Evolutionary conservation across 768 basidiomycete species (phyloP).

Genomic region (Myochromella boudieri): DNA sequence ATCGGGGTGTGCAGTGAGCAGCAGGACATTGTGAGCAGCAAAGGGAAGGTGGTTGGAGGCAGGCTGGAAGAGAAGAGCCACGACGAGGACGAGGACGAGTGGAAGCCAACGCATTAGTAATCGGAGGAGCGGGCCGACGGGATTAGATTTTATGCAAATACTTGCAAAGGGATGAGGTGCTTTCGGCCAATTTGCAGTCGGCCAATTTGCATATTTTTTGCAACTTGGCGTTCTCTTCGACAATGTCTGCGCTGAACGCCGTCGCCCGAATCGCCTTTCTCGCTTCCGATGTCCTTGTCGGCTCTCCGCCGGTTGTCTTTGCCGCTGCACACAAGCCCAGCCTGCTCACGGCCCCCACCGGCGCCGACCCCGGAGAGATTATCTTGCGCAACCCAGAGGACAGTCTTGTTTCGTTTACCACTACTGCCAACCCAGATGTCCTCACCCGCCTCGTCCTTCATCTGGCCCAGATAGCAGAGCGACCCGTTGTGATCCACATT

Average conservation of each 20-base stretch:
- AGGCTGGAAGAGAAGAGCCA: slow-evolving; percentile 32
- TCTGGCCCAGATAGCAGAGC: slow-evolving; percentile 63
- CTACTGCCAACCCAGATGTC: slow-evolving; percentile 48
- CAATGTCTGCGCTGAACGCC: slow-evolving; percentile 27
- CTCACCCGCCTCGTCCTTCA: slow-evolving; percentile 64
- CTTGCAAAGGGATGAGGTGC: slow-evolving; percentile 41
- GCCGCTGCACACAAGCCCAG: slow-evolving; percentile 38
- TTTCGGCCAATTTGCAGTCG: slow-evolving; percentile 27
- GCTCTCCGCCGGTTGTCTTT: slow-evolving; percentile 48
- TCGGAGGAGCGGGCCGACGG: not conserved
- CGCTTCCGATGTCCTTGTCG: slow-evolving; percentile 64
- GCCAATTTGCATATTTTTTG: not conserved
- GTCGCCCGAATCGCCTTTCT: slow-evolving; percentile 74
- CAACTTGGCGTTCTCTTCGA: not conserved
- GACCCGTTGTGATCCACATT: slow-evolving; percentile 72
- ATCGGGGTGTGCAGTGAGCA: slow-evolving; percentile 92
- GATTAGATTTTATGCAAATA: slow-evolving; percentile 28
- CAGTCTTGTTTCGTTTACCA: slow-evolving; percentile 61
- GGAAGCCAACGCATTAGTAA: slow-evolving; percentile 25
- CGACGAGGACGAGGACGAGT: slow-evolving; percentile 29
- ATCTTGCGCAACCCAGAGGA: slow-evolving; percentile 47
- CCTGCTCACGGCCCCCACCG: slow-evolving; percentile 53
- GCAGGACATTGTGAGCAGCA: slow-evolving; percentile 42
- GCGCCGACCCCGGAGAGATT: slow-evolving; percentile 63
- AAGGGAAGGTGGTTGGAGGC: slow-evolving; percentile 17